Evolutionary conservation across 2,329 filamentous ascomycete genomes (phyloP).

Genomic region (Hirsutella thompsonii): DNA sequence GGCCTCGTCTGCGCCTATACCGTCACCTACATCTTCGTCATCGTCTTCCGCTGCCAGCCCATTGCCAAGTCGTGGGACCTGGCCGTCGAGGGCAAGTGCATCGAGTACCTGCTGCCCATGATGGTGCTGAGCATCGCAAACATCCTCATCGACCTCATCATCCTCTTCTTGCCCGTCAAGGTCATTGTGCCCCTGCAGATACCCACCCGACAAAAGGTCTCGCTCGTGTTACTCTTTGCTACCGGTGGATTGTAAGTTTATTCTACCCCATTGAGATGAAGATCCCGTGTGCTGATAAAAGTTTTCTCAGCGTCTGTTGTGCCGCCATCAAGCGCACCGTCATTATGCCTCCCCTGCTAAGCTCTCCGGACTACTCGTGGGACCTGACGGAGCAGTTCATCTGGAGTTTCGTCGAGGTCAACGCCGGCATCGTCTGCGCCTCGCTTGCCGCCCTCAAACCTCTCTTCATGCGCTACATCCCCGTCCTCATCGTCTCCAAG

Average conservation of each 20-base stretch:
- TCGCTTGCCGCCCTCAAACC: constrained; percentile 37
- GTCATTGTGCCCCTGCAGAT: constrained; percentile 32
- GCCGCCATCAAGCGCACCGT: constrained; percentile 15
- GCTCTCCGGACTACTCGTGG: constrained; percentile 13
- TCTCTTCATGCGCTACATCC: constrained; percentile 23
- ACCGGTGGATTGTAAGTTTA: constrained; percentile 15
- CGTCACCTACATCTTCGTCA: constrained; percentile 23
- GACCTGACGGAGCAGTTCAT: constrained; percentile 14
- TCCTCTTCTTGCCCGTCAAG: constrained; percentile 29
- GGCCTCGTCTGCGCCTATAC: constrained; percentile 25
- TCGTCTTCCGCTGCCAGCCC: constrained; percentile 27
- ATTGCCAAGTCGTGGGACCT: constrained; percentile 29
- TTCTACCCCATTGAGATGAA: no score
- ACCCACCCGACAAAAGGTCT: constrained; percentile 33
- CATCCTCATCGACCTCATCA: constrained; percentile 32
- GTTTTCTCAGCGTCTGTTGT: constrained; percentile 13
- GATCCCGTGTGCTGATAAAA: no score
- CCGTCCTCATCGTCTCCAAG: constrained; percentile 11
- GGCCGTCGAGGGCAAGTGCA: constrained; percentile 21
- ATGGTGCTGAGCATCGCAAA: constrained; percentile 18
- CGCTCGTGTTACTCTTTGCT: constrained; percentile 31
- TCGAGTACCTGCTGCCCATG: constrained; percentile 20
- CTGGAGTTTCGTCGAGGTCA: constrained; percentile 35
- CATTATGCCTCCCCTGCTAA: constrained; percentile 12
- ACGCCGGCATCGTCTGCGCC: constrained; percentile 34